Evolutionary conservation across 129 eudicot species (phyloP).

Genomic region (Arctium minus): DNA sequence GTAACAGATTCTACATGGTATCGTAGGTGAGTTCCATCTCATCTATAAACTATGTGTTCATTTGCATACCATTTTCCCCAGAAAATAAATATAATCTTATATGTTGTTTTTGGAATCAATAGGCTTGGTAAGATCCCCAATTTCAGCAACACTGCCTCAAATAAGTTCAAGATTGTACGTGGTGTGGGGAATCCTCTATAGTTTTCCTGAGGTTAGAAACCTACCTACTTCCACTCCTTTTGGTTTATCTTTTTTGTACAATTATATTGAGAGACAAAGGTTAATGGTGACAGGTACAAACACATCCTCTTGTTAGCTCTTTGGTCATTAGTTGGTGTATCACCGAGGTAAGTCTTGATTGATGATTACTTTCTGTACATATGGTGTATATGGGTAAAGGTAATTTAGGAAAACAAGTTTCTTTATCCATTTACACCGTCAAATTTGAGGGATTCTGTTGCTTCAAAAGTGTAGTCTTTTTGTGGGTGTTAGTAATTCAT

Average conservation of each 20-base stretch:
- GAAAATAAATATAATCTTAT: background rate
- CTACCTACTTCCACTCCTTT: background rate
- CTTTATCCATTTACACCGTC: too few relatives aligned
- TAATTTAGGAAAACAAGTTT: too few relatives aligned
- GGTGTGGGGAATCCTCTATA: constrained; percentile 86
- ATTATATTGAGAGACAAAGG: background rate
- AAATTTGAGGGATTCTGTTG: too few relatives aligned
- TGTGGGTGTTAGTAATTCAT: background rate
- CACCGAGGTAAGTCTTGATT: constrained; percentile 58
- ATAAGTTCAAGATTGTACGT: constrained; percentile 79
- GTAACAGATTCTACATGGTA: constrained; percentile 72
- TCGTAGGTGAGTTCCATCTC: constrained; percentile 45
- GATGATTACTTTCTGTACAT: background rate
- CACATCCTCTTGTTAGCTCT: constrained; percentile 68
- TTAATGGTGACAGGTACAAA: constrained; percentile 53
- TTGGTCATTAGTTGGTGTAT: constrained; percentile 90
- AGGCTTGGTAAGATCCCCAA: constrained; percentile 94
- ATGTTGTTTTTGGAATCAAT: constrained; percentile 13
- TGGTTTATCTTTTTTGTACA: background rate
- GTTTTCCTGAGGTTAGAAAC: constrained; percentile 70
- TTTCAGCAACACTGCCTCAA: constrained; percentile 90
- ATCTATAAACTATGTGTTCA: background rate
- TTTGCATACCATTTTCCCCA: background rate
- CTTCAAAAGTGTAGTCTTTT: too few relatives aligned
- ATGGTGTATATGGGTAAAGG: background rate